Evolutionary conservation across 257 asterid species (phyloP).

Genomic region (Plectranthus barbatus): DNA sequence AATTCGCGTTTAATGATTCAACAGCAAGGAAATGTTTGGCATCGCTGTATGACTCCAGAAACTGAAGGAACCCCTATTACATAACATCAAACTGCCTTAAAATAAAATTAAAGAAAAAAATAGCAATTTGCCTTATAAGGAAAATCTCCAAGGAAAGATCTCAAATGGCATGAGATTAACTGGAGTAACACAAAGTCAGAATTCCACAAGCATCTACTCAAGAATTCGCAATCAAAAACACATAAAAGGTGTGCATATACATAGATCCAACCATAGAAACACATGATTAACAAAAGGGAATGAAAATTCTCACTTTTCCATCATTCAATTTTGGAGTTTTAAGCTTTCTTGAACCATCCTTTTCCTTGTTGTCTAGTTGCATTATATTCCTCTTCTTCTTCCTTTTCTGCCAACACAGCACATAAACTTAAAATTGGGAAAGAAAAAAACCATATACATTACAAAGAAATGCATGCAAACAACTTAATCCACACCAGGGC

Average conservation of each 20-base stretch:
- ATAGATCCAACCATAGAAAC: slow-evolving; percentile 21
- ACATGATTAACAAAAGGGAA: neutral
- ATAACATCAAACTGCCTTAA: no score
- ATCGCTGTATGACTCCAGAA: neutral
- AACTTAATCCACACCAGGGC: slow-evolving; percentile 2
- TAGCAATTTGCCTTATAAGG: neutral
- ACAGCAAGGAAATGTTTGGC: neutral
- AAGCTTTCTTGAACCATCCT: slow-evolving; percentile 27
- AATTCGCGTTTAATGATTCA: neutral
- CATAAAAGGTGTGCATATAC: neutral
- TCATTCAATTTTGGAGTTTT: slow-evolving; percentile 44
- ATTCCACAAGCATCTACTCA: neutral
- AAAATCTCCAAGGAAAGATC: neutral
- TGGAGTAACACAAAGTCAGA: neutral
- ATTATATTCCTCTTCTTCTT: slow-evolving; percentile 19
- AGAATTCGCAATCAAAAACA: slow-evolving; percentile 1
- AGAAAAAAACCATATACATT: neutral
- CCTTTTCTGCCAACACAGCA: slow-evolving; percentile 14
- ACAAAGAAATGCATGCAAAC: neutral
- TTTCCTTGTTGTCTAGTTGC: slow-evolving; percentile 29
- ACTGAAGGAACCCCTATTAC: neutral
- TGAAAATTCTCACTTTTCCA: slow-evolving; percentile 32
- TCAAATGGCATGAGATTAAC: neutral
- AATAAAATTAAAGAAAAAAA: no score
- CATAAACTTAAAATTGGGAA: neutral